These are phyloP conservation scores for Penicillium canariense DNA, from an alignment of 495 filamentous ascomycete genomes.

Conservation along the genomic window DNA sequence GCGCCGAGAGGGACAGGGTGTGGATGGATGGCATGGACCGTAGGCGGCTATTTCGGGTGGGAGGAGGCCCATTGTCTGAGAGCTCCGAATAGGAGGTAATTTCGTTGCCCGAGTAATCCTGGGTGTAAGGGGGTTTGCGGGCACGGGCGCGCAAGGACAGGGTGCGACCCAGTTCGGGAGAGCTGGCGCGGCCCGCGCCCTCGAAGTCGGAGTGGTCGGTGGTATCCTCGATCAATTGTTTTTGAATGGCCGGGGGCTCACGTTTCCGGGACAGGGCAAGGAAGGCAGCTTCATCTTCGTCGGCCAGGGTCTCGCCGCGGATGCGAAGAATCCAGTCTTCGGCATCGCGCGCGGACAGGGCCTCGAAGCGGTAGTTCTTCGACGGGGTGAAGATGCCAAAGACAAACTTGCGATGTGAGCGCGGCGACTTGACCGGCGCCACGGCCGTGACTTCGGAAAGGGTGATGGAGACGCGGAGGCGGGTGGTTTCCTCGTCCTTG, in stretches of 20 bases:
- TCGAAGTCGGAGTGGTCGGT: conserved; percentile 46
- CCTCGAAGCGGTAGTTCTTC: conserved; percentile 88
- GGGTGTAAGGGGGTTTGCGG: conserved; percentile 47
- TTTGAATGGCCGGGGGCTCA: conserved; percentile 32
- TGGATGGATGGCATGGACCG: conserved; percentile 37
- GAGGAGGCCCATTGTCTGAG: conserved; percentile 59
- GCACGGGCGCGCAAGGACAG: conserved; percentile 27
- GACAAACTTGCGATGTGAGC: conserved; percentile 73
- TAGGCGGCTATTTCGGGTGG: conserved; percentile 25
- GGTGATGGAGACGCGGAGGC: conserved; percentile 81
- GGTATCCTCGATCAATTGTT: conserved; percentile 43
- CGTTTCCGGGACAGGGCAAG: conserved; percentile 51
- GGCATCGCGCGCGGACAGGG: conserved; percentile 66
- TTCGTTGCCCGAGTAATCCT: conserved; percentile 88
- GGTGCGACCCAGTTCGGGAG: conserved; percentile 41
- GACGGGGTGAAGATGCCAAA: conserved; percentile 93
- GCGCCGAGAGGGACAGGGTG: conserved; percentile 30
- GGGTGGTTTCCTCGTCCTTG: conserved; percentile 84
- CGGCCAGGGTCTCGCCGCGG: conserved; percentile 71
- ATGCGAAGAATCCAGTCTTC: conserved; percentile 87
- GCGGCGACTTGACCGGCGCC: conserved; percentile 80
- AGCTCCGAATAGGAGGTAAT: conserved; percentile 86
- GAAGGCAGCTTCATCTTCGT: conserved; percentile 82
- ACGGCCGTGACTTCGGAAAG: conserved; percentile 91
- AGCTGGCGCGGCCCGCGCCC: conserved; percentile 37